Conservation (phyloP, 352 stramenopile genomes). For the Thraustochytrium striatum region DNA sequence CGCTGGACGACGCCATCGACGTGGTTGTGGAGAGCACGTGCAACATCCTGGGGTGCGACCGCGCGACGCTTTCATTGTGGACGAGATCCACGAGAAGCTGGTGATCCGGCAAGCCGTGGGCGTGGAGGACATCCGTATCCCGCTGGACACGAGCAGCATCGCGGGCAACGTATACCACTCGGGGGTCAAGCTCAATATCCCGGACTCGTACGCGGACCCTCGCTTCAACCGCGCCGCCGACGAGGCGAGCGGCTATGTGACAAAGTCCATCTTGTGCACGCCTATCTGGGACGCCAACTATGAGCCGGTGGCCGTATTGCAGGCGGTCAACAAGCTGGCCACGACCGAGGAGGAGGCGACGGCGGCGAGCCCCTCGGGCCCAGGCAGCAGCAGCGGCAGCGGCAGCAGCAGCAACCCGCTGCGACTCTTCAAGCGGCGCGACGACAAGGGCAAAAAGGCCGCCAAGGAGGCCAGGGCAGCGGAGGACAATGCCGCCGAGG, state of each 20-base stretch:
- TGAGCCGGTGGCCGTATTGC: slow-evolving; percentile 70
- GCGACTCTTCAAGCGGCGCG: neutral
- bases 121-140: slow-evolving; percentile 64
- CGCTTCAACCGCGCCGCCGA: slow-evolving; percentile 65
- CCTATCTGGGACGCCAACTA: slow-evolving; percentile 59
- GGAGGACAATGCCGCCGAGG: neutral
- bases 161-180: slow-evolving; percentile 24
- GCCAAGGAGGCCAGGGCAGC: no score
- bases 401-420: neutral
- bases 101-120: slow-evolving; percentile 65
- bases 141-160: slow-evolving; percentile 25
- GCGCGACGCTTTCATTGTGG: slow-evolving; percentile 72
- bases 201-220: slow-evolving; percentile 62
- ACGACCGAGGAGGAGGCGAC: neutral
- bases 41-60: slow-evolving; percentile 59
- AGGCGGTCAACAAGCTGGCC: slow-evolving; percentile 68
- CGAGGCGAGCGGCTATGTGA: slow-evolving; percentile 62
- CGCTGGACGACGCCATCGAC: slow-evolving; percentile 41
- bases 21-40: slow-evolving; percentile 40
- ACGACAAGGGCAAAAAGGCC: neutral
- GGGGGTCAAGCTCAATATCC: slow-evolving; percentile 53
- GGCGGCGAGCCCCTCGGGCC: neutral
- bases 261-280: slow-evolving; percentile 71
- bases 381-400: neutral
- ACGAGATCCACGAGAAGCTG: slow-evolving; percentile 66